These are phyloP conservation scores for Batrachochytrium dendrobatidis DNA, from an alignment of 371 early-diverging fungal species.

Conservation along the genomic window DNA sequence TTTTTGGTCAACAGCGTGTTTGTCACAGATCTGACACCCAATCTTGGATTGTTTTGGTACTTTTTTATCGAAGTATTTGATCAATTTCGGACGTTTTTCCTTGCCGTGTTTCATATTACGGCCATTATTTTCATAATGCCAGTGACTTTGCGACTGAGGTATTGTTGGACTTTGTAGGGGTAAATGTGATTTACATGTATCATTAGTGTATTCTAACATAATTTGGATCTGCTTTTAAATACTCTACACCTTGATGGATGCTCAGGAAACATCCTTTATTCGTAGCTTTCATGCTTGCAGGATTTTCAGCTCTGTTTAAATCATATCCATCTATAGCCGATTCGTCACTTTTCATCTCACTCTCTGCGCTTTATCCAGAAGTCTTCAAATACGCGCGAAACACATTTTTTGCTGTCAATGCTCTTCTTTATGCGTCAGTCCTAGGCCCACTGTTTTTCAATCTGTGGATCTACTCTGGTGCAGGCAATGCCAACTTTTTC, in stretches of 20 bases:
- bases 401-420: slow-evolving; percentile 42
- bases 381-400: slow-evolving; percentile 70
- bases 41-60: slow-evolving; percentile 94
- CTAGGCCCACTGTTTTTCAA: slow-evolving; percentile 88
- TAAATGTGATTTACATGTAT: not conserved
- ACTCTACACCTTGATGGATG: too few species aligned
- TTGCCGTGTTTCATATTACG: slow-evolving; percentile 84
- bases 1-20: slow-evolving; percentile 24
- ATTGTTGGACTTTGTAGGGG: slow-evolving; percentile 18
- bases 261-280: slow-evolving; percentile 71
- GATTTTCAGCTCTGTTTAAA: slow-evolving; percentile 76
- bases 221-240: not conserved
- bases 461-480: slow-evolving; percentile 88
- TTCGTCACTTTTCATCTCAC: slow-evolving; percentile 65
- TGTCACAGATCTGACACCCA: slow-evolving; percentile 87
- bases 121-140: slow-evolving; percentile 78
- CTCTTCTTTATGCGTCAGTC: slow-evolving; percentile 63
- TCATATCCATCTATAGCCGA: slow-evolving; percentile 89
- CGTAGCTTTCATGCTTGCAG: slow-evolving; percentile 55
- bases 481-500: slow-evolving; percentile 95
- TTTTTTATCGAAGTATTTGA: slow-evolving; percentile 97
- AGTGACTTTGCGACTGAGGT: slow-evolving; percentile 64
- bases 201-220: not conserved
- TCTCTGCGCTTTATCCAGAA: slow-evolving; percentile 73
- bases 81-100: slow-evolving; percentile 88